These are phyloP conservation scores for Raddia guianensis DNA, from an alignment of 176 grass and related monocot species.

Conservation along the genomic window DNA sequence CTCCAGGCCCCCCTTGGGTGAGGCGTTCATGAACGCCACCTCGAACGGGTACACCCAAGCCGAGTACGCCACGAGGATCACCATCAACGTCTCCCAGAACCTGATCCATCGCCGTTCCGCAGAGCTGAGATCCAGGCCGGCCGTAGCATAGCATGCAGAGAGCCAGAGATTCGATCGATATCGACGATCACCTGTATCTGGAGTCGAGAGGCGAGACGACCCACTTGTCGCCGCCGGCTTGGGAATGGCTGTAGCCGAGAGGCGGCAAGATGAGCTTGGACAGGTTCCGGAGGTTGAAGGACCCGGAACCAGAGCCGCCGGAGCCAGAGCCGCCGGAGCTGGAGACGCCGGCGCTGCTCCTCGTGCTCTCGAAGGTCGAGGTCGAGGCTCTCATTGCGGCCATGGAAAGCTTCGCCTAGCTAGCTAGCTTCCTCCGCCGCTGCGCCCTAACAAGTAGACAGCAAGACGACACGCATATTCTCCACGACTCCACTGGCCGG, in stretches of 20 bases:
- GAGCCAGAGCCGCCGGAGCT: slow-evolving; percentile 11
- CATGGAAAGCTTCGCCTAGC: not conserved
- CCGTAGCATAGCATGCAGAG: not conserved
- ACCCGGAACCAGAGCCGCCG: slow-evolving; percentile 40
- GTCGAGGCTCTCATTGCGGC: slow-evolving; percentile 46
- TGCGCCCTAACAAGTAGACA: not conserved
- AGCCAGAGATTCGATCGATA: no score
- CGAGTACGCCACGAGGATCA: slow-evolving; percentile 88
- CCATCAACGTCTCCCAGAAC: slow-evolving; percentile 98
- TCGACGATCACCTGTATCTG: slow-evolving; percentile 62
- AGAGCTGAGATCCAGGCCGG: not conserved
- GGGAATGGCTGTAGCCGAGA: slow-evolving; percentile 51
- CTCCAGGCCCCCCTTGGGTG: slow-evolving; percentile 74
- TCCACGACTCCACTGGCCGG: not conserved
- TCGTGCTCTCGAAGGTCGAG: slow-evolving; percentile 27
- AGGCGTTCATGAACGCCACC: slow-evolving; percentile 88
- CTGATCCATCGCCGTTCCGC: slow-evolving; percentile 25
- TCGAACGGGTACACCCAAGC: slow-evolving; percentile 99
- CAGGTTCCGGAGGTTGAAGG: slow-evolving; percentile 73
- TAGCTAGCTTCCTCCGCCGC: not conserved
- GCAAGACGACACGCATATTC: not conserved
- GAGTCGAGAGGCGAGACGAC: slow-evolving; percentile 82
- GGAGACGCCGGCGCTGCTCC: slow-evolving; percentile 8
- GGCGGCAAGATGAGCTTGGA: slow-evolving; percentile 88
- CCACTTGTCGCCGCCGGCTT: slow-evolving; percentile 34